These are phyloP conservation scores for Limnanthes douglasii DNA, from an alignment of 345 rosid genomes.

Conservation along the genomic window DNA sequence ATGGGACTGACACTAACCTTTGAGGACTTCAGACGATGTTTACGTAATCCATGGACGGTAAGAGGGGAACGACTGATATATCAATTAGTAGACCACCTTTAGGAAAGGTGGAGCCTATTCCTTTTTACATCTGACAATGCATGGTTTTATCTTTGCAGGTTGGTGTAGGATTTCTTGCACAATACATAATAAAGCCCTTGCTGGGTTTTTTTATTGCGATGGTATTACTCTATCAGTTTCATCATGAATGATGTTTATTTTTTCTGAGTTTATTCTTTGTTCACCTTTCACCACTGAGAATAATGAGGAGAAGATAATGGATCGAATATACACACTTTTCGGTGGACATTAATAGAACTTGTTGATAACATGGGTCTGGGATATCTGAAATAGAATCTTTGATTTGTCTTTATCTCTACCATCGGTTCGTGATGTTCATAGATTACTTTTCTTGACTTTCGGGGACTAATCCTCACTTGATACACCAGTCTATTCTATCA, in stretches of 20 bases:
- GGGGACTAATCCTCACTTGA: too few relatives aligned
- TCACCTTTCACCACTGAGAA: neutral
- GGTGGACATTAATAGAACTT: neutral
- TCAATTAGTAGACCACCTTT: constrained; percentile 1
- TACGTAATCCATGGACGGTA: constrained; percentile 97
- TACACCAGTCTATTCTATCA: too few relatives aligned
- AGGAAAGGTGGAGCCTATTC: neutral
- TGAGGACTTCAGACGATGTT: constrained; percentile 79
- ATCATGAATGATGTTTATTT: neutral
- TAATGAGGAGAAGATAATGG: neutral
- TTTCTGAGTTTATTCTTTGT: neutral
- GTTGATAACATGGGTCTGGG: too few relatives aligned
- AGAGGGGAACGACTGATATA: constrained; percentile 12
- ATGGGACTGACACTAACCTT: constrained; percentile 94
- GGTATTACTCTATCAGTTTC: constrained; percentile 26
- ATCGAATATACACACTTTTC: too few relatives aligned
- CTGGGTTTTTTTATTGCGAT: constrained; percentile 68
- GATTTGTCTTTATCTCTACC: too few relatives aligned
- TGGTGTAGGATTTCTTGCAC: constrained; percentile 93
- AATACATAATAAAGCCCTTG: constrained; percentile 73
- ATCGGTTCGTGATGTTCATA: too few relatives aligned
- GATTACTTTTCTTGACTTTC: too few relatives aligned
- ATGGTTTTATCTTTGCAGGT: constrained; percentile 42
- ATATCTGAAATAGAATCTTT: too few relatives aligned
- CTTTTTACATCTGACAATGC: constrained; percentile 5